phyloP scores from a whole-genome alignment of 352 stramenopile species.

The Blastocystis sp. region DNA sequence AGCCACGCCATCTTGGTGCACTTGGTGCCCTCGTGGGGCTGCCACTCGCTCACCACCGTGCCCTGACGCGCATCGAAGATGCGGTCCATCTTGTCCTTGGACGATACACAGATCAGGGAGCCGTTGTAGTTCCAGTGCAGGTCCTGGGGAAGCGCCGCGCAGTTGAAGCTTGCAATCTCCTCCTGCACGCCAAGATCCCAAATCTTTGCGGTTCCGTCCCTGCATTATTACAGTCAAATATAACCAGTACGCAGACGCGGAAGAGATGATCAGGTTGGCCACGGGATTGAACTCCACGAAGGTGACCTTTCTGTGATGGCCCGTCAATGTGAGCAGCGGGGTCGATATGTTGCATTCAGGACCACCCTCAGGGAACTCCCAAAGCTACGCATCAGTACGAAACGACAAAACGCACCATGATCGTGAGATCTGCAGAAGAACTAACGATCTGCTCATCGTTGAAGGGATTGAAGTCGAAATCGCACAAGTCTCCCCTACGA shows the following conservation, averaged over 20 bases:
- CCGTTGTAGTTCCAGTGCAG: slow-evolving; percentile 95
- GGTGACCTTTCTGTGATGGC: slow-evolving; percentile 90
- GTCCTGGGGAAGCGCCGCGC: slow-evolving; percentile 86
- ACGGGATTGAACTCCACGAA: slow-evolving; percentile 95
- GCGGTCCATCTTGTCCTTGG: slow-evolving; percentile 96
- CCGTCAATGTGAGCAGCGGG: slow-evolving; percentile 88
- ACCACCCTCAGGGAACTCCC: slow-evolving; percentile 89
- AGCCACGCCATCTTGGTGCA: slow-evolving; percentile 94
- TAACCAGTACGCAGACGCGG: slow-evolving; percentile 81
- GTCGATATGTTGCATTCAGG: slow-evolving; percentile 87
- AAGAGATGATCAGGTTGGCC: slow-evolving; percentile 91
- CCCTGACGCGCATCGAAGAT: slow-evolving; percentile 89
- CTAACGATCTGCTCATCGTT: slow-evolving; percentile 79
- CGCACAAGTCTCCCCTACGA: slow-evolving; percentile 80
- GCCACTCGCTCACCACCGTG: slow-evolving; percentile 69
- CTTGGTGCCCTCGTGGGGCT: slow-evolving; percentile 93
- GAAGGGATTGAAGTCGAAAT: slow-evolving; percentile 99
- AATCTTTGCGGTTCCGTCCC: slow-evolving; percentile 84
- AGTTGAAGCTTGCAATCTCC: slow-evolving; percentile 77
- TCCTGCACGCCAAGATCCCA: slow-evolving; percentile 95
- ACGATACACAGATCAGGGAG: slow-evolving; percentile 86
- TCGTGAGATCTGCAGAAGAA: slow-evolving; percentile 57
- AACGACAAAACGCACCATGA: slow-evolving; percentile 20
- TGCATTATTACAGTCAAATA: not conserved
- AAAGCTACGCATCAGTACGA: slow-evolving; percentile 81